Percentiles rank a stretch among this genome's conserved stretches.
Conservation (phyloP, 2,329 filamentous ascomycete species). For the Talaromyces sp. region DNA sequence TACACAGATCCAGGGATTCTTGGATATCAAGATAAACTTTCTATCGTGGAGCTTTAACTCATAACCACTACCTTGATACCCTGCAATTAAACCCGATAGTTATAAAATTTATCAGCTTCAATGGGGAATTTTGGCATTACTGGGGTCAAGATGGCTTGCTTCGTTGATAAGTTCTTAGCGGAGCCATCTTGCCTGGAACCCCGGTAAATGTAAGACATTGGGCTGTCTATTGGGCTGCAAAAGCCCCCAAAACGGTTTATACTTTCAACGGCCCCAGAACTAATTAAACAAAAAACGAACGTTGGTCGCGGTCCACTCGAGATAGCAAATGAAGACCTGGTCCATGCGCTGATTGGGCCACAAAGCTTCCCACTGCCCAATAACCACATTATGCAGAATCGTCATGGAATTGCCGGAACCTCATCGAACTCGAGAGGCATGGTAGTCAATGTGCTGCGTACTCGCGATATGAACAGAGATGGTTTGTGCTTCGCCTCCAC, state of each 20-base stretch:
- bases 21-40: conserved; percentile 18
- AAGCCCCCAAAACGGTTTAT: conserved; percentile 12
- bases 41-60: conserved; percentile 1
- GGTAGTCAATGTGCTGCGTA: background rate
- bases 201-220: conserved; percentile 21
- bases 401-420: background rate
- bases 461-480: conserved; percentile 14
- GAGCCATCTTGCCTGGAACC: background rate
- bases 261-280: conserved; percentile 11
- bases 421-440: background rate
- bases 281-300: background rate
- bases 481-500: conserved; percentile 18
- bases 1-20: conserved; percentile 2
- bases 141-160: background rate
- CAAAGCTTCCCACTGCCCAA: conserved; percentile 19
- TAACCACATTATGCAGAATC: conserved; percentile 1
- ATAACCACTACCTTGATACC: conserved; percentile 14
- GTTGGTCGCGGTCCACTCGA: conserved; percentile 12
- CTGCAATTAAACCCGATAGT: conserved; percentile 12
- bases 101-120: conserved; percentile 11
- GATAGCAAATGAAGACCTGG: conserved; percentile 15
- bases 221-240: conserved; percentile 26
- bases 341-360: conserved; percentile 29
- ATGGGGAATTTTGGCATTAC: conserved; percentile 7
- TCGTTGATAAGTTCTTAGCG: background rate